Evolutionary conservation across 2,329 filamentous ascomycete genomes (phyloP).

Genomic region (Cryoendolithus antarcticus): DNA sequence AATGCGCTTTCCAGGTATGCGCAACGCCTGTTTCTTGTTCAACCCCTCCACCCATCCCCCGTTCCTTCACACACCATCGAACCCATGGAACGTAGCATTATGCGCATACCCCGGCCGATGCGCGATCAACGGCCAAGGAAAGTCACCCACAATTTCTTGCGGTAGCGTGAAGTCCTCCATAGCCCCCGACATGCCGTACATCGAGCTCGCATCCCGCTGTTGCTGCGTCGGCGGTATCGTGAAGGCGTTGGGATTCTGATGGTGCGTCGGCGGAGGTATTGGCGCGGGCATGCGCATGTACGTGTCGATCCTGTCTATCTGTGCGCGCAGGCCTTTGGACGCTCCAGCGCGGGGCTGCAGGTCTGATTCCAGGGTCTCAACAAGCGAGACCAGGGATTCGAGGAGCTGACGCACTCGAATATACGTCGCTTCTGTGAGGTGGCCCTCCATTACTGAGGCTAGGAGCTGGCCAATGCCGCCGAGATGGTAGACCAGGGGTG

Average conservation of each 20-base stretch:
- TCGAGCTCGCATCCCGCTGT: not conserved
- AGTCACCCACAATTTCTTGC: constrained; percentile 28
- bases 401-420: constrained; percentile 30
- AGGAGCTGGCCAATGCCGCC: constrained; percentile 38
- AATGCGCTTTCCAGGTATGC: no score
- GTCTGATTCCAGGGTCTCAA: constrained; percentile 31
- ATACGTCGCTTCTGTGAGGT: constrained; percentile 31
- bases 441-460: constrained; percentile 34
- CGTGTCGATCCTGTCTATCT: constrained; percentile 33
- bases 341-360: constrained; percentile 29
- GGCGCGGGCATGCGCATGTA: constrained; percentile 24
- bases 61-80: no score
- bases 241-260: not conserved
- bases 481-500: constrained; percentile 37
- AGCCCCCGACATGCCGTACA: not conserved
- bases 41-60: no score
- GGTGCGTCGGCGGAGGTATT: not conserved
- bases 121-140: constrained; percentile 26
- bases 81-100: no score
- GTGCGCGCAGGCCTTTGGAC: constrained; percentile 27
- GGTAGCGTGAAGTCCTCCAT: constrained; percentile 28
- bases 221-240: not conserved
- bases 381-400: constrained; percentile 33
- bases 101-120: no score
- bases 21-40: no score